Evolutionary conservation across 345 rosid species (phyloP).

Genomic region (Populus tremula): DNA sequence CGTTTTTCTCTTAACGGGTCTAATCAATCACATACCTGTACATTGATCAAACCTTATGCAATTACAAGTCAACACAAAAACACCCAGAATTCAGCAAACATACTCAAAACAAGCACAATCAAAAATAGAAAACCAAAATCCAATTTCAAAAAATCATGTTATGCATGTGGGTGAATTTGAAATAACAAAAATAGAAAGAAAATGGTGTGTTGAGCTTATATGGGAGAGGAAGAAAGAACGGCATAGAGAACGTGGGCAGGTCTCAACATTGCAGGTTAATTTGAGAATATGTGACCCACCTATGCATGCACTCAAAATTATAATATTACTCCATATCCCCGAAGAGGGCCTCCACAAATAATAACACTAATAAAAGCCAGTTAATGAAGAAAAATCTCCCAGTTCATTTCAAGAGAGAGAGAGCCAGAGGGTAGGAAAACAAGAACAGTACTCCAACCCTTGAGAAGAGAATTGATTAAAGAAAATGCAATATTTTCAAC

Average conservation of each 20-base stretch:
- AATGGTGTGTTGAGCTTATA: background rate
- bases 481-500: background rate
- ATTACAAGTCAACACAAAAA: background rate
- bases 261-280: conserved; percentile 1
- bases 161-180: background rate
- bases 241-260: conserved; percentile 17
- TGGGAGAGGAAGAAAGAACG: conserved; percentile 4
- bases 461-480: background rate
- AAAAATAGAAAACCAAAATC: background rate
- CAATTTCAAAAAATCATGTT: background rate
- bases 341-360: conserved; percentile 25
- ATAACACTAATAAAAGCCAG: background rate
- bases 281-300: conserved; percentile 10
- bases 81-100: background rate
- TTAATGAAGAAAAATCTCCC: background rate
- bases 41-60: background rate
- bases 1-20: conserved; percentile 16
- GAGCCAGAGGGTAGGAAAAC: background rate
- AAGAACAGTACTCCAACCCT: background rate
- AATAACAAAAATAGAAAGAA: background rate
- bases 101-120: background rate
- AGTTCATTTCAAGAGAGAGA: background rate
- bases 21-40: background rate
- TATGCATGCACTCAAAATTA: conserved; percentile 10
- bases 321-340: conserved; percentile 8